Base-by-base conservation (phyloP, 164 flowering plant species). In the Chimonanthus praecox region DNA sequence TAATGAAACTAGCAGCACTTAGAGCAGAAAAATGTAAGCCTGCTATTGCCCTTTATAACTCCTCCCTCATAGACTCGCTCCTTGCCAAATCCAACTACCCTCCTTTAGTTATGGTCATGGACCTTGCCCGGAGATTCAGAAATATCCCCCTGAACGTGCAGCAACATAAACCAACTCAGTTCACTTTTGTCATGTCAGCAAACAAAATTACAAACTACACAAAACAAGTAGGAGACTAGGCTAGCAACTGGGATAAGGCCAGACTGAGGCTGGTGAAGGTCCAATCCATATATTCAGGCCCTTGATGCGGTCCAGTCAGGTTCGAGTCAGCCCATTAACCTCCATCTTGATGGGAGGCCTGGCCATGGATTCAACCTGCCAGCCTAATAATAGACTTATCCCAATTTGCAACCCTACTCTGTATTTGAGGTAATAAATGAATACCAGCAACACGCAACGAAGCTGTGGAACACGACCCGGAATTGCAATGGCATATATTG, bases 381-480 rank as follows among this genome's bases (percentile, higher is more conserved):
- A 33, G 33, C 33, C 33, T 33, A 33, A 33, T 33, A 33, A 33
- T 33, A 33, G 33, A 33, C 33, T 33, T 33, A 33, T 33, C 33
- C 33, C 33, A 33, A 33, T 1, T 33, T 33, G 33, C 51, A 47
- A 72, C 16, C 21, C 4, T 4, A 47, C 5, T n/a, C 21, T n/a
- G n/a, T 5, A 7, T 15, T 15, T 66, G 18, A 33, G 33, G 58
- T 13, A 68, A 61, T 3, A 61, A 44, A 51, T 20, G 9, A 47
- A 16, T 89, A 94, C 97, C 99, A 94, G 89, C 86, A 74, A 75
- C 83, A 87, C 2, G 94, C 97, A 54, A 94, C 78, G 64, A 87
- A 69, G 79, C 97, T 91, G 73, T 89, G 92, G 79, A 92, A 86
- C 64, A 94, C 78, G 71, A 94, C 97, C 0, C 99, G 94, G 74